These are phyloP conservation scores for Stemphylium vesicarium DNA, from an alignment of 2,329 filamentous ascomycete genomes.

Conservation along the genomic window DNA sequence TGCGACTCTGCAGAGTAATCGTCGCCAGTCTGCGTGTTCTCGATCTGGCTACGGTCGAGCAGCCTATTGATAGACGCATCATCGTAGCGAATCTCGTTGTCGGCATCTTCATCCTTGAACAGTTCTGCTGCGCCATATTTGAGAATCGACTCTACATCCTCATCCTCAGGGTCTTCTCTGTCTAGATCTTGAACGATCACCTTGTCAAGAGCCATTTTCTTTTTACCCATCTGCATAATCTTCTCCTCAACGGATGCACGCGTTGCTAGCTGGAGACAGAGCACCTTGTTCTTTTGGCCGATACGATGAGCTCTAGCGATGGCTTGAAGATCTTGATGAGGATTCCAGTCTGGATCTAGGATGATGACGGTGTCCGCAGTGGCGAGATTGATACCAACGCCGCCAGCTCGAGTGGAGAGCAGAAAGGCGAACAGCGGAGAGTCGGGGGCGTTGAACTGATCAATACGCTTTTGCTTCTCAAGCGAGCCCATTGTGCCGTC, in stretches of 20 bases:
- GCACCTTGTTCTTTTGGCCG: conserved; percentile 92
- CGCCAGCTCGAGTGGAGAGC: conserved; percentile 90
- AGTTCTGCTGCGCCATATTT: conserved; percentile 85
- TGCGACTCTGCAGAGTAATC: conserved; percentile 75
- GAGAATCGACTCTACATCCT: conserved; percentile 86
- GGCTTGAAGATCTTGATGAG: conserved; percentile 96
- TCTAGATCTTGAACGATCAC: conserved; percentile 93
- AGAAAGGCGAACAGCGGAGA: conserved; percentile 89
- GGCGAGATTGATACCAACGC: conserved; percentile 96
- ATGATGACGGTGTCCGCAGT: conserved; percentile 98
- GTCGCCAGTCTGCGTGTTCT: conserved; percentile 70
- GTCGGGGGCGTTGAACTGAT: conserved; percentile 85
- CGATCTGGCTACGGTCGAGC: conserved; percentile 82
- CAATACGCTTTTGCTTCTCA: conserved; percentile 93
- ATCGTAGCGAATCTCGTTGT: conserved; percentile 81
- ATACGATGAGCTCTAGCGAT: conserved; percentile 94
- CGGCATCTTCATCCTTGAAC: conserved; percentile 75
- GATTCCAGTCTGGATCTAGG: conserved; percentile 95
- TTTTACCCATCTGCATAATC: conserved; percentile 93
- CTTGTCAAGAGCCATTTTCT: conserved; percentile 95
- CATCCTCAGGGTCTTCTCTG: conserved; percentile 75
- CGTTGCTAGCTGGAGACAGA: conserved; percentile 94
- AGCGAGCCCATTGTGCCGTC: conserved; percentile 83
- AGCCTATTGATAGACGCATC: conserved; percentile 82
- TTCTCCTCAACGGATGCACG: conserved; percentile 89